phyloP scores from a whole-genome alignment of 805 yeast genomes.

The Cephaloascus fragrans region DNA sequence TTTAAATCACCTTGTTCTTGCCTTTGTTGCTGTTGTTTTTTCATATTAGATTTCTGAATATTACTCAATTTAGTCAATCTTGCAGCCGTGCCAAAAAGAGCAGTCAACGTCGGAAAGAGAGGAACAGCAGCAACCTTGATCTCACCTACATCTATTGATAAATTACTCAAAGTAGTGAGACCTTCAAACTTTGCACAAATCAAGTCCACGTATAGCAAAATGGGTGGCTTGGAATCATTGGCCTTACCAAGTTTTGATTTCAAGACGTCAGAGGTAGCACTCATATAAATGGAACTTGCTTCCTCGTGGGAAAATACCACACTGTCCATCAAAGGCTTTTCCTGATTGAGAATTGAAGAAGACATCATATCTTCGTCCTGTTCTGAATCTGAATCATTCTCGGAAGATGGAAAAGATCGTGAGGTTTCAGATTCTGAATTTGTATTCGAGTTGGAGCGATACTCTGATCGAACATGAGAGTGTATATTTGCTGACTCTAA shows the following conservation, averaged over 20 bases:
- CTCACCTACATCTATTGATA: conserved; percentile 27
- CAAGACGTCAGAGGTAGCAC: conserved; percentile 56
- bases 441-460: conserved; percentile 1
- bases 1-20: conserved; percentile 5
- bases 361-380: conserved; percentile 17
- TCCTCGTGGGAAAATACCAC: conserved; percentile 59
- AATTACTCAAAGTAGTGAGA: conserved; percentile 17
- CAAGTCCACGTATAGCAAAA: neutral
- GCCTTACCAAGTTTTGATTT: conserved; percentile 7
- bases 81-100: conserved; percentile 26
- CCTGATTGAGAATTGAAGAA: conserved; percentile 11
- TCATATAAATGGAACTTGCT: conserved; percentile 69
- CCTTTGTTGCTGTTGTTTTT: conserved; percentile 1
- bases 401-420: conserved; percentile 1
- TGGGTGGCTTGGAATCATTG: conserved; percentile 8
- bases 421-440: neutral
- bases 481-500: neutral
- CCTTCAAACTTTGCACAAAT: conserved; percentile 3
- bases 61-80: conserved; percentile 21
- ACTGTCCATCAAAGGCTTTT: conserved; percentile 40
- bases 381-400: conserved; percentile 23
- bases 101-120: conserved; percentile 23
- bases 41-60: conserved; percentile 16
- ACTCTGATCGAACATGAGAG: too few relatives aligned
- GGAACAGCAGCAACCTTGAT: conserved; percentile 36